Evolutionary conservation across 192 early-diverging fungal species (phyloP).

Genomic region (Coemansia interrupta): DNA sequence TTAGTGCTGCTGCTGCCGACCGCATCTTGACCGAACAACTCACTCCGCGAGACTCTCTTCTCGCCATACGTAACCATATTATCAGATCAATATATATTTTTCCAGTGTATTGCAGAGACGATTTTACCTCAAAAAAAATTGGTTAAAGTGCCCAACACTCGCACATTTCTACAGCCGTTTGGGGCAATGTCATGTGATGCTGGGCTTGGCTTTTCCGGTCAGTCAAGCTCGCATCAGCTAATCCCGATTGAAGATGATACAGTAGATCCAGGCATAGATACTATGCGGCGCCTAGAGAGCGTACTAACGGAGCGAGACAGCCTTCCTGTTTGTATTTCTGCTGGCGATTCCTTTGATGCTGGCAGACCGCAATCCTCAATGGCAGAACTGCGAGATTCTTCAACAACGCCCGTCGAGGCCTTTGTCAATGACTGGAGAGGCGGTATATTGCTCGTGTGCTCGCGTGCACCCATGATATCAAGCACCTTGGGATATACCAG

Average conservation of each 20-base stretch:
- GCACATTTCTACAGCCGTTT: too few relatives aligned
- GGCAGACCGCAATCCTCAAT: not conserved
- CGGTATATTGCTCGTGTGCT: slow-evolving; percentile 4
- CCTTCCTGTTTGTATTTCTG: too few relatives aligned
- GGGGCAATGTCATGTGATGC: too few relatives aligned
- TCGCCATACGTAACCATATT: not conserved
- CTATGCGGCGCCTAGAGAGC: slow-evolving; percentile 36
- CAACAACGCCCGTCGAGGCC: not conserved
- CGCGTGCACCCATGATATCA: slow-evolving; percentile 26
- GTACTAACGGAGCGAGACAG: slow-evolving; percentile 8
- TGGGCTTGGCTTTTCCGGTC: too few relatives aligned
- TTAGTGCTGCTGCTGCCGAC: not conserved
- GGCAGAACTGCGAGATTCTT: too few relatives aligned
- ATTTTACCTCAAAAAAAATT: not conserved
- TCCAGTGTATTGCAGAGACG: not conserved
- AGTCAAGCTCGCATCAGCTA: not conserved
- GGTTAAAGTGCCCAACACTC: too few relatives aligned
- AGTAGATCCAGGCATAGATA: slow-evolving; percentile 16
- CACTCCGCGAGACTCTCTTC: not conserved
- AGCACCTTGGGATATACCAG: slow-evolving; percentile 47
- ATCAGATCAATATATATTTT: not conserved
- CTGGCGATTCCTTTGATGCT: too few relatives aligned
- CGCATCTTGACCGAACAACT: not conserved
- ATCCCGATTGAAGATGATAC: not conserved
- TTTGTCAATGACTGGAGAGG: slow-evolving; percentile 5